Base-by-base conservation (phyloP, 257 asterid species). In the Solanum phureja region DNA sequence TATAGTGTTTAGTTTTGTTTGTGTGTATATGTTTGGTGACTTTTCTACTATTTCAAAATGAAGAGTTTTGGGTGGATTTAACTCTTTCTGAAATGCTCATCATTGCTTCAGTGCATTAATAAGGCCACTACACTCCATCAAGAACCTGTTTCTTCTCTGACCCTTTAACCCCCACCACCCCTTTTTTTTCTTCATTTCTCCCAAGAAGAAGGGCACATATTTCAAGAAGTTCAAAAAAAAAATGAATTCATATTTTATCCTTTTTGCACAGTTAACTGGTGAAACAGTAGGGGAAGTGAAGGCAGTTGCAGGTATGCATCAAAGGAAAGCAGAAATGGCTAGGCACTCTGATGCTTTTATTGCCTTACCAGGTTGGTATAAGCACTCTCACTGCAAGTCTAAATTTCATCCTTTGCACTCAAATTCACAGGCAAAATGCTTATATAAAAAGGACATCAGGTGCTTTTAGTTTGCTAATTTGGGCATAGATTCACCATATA, bases 271-370 rank as follows among this genome's bases (percentile, higher is more conserved):
- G 98, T 93, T 97, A 94, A 97, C 98, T 91, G 99, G 99, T 86
- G 94, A 89, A 91, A 95, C 98, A 89, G 98, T 97, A 90, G 99
- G 99, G 83, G 98, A 97, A 94, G 98, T 97, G 95, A 97, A 94
- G 93, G 99, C 98, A 87, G 99, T 97, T 89, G 95, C 98, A 89
- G 98, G 90, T 90, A 97, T 97, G 99, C 99, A 97, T 88, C 98
- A 97, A 94, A 95, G 99, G 92, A 97, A 97, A 93, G 99, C 99
- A 46, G 98, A 97, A 90, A 97, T 97, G 99, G 95, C 97, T 87
- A 94, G 89, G 92, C 98, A 97, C 83, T 97, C 99, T 19, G 98
- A 97, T 91, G 99, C 99, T 90, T 97, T 97, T 93, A 97, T 97
- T 93, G 99, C 99, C 92, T 95, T 97, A 90, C 98, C 99, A 93